Conservation (phyloP, 106 monocot genomes). For the Apostasia shenzhenica region DNA sequence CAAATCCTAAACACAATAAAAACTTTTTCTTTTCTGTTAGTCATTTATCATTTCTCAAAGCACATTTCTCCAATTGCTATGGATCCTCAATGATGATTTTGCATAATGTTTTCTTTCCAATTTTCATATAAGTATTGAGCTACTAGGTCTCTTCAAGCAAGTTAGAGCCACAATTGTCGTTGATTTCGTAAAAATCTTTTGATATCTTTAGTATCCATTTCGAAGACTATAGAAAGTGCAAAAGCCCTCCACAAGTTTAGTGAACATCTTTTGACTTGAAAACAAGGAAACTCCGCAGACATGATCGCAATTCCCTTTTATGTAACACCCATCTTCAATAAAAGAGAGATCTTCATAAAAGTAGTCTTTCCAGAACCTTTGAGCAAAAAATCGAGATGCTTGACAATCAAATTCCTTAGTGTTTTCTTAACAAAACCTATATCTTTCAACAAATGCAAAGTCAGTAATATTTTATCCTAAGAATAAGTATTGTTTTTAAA, state of each 20-base stretch:
- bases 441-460: slow-evolving; percentile 33
- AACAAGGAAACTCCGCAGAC: slow-evolving; percentile 35
- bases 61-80: slow-evolving; percentile 32
- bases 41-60: slow-evolving; percentile 18
- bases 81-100: slow-evolving; percentile 54
- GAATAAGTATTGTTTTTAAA: slow-evolving; percentile 40
- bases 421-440: slow-evolving; percentile 30
- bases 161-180: slow-evolving; percentile 34
- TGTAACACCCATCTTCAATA: slow-evolving; percentile 41
- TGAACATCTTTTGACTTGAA: slow-evolving; percentile 25
- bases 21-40: slow-evolving; percentile 45
- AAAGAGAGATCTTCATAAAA: slow-evolving; percentile 21
- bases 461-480: slow-evolving; percentile 43
- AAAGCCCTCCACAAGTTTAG: slow-evolving; percentile 30
- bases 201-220: slow-evolving; percentile 40
- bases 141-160: slow-evolving; percentile 28
- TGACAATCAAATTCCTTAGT: slow-evolving; percentile 24
- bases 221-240: slow-evolving; percentile 34
- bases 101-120: slow-evolving; percentile 34
- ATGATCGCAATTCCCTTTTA: slow-evolving; percentile 25
- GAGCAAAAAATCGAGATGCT: slow-evolving; percentile 32
- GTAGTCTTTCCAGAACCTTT: slow-evolving; percentile 39
- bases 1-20: slow-evolving; percentile 41
- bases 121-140: slow-evolving; percentile 17
- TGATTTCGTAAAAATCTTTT: slow-evolving; percentile 27